Conservation (phyloP, 306 rosid species). For the Quercus glauca region DNA sequence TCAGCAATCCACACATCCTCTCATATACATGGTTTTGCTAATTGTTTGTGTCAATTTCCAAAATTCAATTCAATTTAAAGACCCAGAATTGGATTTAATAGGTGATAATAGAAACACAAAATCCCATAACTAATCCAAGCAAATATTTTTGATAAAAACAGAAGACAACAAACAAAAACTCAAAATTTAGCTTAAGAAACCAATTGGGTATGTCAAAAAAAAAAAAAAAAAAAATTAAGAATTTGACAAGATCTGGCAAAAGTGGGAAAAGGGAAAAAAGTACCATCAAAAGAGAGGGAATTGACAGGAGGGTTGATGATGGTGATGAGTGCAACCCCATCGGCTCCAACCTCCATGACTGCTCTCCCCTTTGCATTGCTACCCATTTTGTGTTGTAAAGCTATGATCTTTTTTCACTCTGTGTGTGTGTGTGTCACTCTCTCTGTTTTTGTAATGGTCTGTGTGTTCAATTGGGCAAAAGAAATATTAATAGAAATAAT, state of each 20-base stretch:
- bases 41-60: neutral
- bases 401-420: neutral
- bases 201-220: neutral
- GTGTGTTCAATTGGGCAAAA: too few species aligned
- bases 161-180: neutral
- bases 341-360: slow-evolving; percentile 71
- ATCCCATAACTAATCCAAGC: too few species aligned
- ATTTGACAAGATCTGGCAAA: neutral
- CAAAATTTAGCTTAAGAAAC: neutral
- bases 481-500: too few species aligned
- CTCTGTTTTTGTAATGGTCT: too few species aligned
- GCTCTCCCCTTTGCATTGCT: slow-evolving; percentile 57
- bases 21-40: neutral
- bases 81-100: neutral
- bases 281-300: slow-evolving; percentile 93
- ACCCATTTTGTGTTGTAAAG: slow-evolving; percentile 36
- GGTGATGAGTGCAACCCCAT: slow-evolving; percentile 88
- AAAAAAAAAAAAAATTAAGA: neutral
- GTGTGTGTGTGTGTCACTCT: neutral
- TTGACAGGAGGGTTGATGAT: slow-evolving; percentile 94
- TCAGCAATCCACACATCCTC: neutral
- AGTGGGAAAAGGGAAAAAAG: neutral
- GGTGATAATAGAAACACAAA: too few species aligned
- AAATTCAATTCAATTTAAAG: neutral
- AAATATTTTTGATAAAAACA: too few species aligned